Evolutionary conservation across 2,329 filamentous ascomycete species (phyloP), one percentile per base, ranked within the genome.

Genomic region (Phyllosticta paracitricarpa): DNA sequence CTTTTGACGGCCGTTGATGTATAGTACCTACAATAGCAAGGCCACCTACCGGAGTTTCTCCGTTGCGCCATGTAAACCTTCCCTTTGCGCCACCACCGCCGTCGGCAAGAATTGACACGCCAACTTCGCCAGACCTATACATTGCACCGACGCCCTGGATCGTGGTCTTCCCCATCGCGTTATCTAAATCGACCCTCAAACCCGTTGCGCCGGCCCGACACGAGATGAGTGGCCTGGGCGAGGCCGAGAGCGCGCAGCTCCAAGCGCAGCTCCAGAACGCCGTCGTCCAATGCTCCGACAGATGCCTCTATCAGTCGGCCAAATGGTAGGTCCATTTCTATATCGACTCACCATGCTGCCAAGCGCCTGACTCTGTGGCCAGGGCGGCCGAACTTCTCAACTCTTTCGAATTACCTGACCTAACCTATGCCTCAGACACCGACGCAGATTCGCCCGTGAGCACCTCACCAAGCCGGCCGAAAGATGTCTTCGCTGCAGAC

Each of bases 311-410:
- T 71, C 92, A 97, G 69, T 94, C 93, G 6, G 88, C 94, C 28
- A 97, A 97, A 85, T 99, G 94, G 94, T 96, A 70, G 48, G 69
- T 63, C 26, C 24, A 30, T 35, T 19, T 48, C 51, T 57, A 59
- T 57, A 64, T 56, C 48, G 35, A n/a, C 35, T n/a, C n/a, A 17
- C 30, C 25, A 12, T 35, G 58, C 33, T 33, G 54, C 28, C 35
- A 51, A 52, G 52, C 40, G 26, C 65, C 57, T 63, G 53, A 63
- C 54, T 48, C 64, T 68, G 66, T 56, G 59, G 54, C 67, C 71
- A 97, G 93, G 93, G 90, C 92, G 56, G 93, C 94, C 68, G 94
- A 99, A 77, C 85, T 97, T 66, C 84, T 97, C 62, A 90, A 89
- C 69, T 89, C 94, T 2, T 85, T 97, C 51, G 83, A 88, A 48